These are phyloP conservation scores for Tuber borchii DNA, from an alignment of 495 filamentous ascomycete species.

Conservation along the genomic window DNA sequence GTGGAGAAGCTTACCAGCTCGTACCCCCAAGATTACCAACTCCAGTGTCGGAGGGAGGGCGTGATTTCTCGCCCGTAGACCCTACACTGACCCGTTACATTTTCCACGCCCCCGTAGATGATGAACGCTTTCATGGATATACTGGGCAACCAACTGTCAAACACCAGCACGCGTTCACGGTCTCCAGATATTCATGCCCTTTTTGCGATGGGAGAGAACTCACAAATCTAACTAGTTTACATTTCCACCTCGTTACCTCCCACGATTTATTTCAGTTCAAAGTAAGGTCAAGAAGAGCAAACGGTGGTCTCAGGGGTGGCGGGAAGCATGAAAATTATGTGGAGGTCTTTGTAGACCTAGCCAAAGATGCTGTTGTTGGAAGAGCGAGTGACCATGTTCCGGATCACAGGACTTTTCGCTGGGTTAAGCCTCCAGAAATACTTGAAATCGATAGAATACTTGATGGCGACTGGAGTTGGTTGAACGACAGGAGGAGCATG, in stretches of 20 bases:
- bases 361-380: conserved; percentile 27
- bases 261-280: conserved; percentile 38
- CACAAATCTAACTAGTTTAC: conserved; percentile 22
- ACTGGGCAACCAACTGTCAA: conserved; percentile 27
- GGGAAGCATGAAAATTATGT: conserved; percentile 23
- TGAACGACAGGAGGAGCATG: conserved; percentile 34
- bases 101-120: conserved; percentile 31
- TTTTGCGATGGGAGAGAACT: conserved; percentile 40
- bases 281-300: conserved; percentile 25
- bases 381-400: conserved; percentile 40
- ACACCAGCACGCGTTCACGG: conserved; percentile 29
- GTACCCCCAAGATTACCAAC: conserved; percentile 27
- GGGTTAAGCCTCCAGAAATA: conserved; percentile 35
- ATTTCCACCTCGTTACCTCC: conserved; percentile 36
- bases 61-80: conserved; percentile 14
- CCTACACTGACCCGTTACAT: conserved; percentile 22
- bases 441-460: conserved; percentile 31
- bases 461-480: conserved; percentile 39
- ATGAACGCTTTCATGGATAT: conserved; percentile 26
- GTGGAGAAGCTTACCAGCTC: conserved; percentile 17
- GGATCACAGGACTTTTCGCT: conserved; percentile 38
- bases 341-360: conserved; percentile 37
- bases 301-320: conserved; percentile 13
- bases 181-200: conserved; percentile 32
- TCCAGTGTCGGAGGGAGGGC: conserved; percentile 28